Base-by-base conservation (phyloP, 768 basidiomycete genomes). In the Asterophora lycoperdoides region DNA sequence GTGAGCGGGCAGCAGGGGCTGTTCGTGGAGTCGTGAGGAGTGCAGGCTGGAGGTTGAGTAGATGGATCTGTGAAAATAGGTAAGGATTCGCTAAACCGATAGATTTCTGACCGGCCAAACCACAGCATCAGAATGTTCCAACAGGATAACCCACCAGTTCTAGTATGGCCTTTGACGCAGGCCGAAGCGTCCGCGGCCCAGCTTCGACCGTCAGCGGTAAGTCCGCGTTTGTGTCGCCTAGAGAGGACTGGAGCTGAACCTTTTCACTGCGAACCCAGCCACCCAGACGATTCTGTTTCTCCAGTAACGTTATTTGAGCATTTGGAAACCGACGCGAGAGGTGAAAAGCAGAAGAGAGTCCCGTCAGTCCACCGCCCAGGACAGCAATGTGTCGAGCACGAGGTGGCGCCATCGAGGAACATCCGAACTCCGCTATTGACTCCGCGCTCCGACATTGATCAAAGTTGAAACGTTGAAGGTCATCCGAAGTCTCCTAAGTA, bases 161-260 rank as follows among this genome's bases (percentile, higher is more conserved):
- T 10, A 97, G 68, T 28, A 93, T 75, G 3, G 84, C 68, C 48
- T 76, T 78, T 5, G 87, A 79, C 43, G 83, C 82, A 0, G 94
- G 91, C 32, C 93, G 68, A 26, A 99, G 70, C 13, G 90, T 94
- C 34, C 94, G 72, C 19, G 95, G 93, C 1, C 95, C 95, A 18
- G 79, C 75, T 69, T 99, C 95, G 5, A 97, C 70, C 3, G 89
- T 61, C 8, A 93, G 74, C 10, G 67, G 69, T 6, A 61, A 63
- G 39, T 55, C 41, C 14, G 30, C 15, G 38, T 41, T 26, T n/a
- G 34, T 32, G 7, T 15, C 10, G 35, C 65, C 60, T 4, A 36
- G 44, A 17, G 44, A 44, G 4, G 54, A 41, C 28, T 55, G 43
- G 5, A 88, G 55, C 7, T 67, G 55, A 17, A 84, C 72, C 14